Evolutionary conservation across 441 rosid species (phyloP), one percentile per base, ranked within the genome.

Genomic region (Populus hybrid): DNA sequence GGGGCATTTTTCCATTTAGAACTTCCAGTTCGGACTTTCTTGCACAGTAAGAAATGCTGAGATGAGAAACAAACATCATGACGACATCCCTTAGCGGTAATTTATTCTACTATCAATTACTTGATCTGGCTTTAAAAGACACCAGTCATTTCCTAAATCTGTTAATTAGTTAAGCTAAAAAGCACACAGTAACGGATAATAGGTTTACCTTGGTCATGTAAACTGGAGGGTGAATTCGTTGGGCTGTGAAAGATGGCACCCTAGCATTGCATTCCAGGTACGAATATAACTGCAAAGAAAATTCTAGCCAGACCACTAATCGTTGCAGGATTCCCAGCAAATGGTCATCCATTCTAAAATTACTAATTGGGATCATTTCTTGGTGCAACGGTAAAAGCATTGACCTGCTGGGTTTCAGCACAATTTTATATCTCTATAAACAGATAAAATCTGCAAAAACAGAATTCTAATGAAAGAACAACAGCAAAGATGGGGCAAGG

Each of bases 131-230:
- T 42, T 42, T 42, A 42, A 10, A 10, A 30, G 50, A 42, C 50
- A 10, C 14, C 50, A 42, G 16, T 42, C 50, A 42, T 42, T 42
- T 42, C 50, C 50, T 42, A 42, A 42, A 42, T 42, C 50, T 42
- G 50, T 42, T 42, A 30, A 30, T 30, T 3, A 42, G 50, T 42
- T 42, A 10, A 11, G 14, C 50, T 3, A 10, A 26, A n/a, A 30
- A 30, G 46, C 21, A 72, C 59, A 21, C 7, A 35, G 28, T 0
- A 30, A 50, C 53, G 40, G 70, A 64, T 66, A 28, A 30, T 32
- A 57, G 40, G 32, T 42, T 65, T 30, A 65, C 71, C 80, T 77
- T 53, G 32, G 28, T 34, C 14, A 70, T 70, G 65, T 16, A 35
- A 30, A 30, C 32, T 30, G 32, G 32, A 30, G 61, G 8, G 53